Evolutionary conservation across 2,329 filamentous ascomycete species (phyloP).

Genomic region (Colletotrichum sp.): DNA sequence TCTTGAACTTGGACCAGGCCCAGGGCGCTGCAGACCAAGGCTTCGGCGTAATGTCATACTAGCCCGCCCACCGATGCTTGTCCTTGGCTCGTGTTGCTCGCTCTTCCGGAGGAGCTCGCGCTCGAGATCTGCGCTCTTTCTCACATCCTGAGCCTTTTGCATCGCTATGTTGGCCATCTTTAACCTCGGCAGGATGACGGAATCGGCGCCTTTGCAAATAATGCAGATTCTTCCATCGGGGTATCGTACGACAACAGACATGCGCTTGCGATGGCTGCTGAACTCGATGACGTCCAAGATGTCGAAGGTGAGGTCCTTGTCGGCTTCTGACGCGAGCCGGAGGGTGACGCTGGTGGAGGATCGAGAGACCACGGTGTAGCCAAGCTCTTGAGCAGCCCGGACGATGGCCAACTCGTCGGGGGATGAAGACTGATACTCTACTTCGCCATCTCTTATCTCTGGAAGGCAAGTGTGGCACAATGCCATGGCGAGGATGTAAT

Average conservation of each 20-base stretch:
- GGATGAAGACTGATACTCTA: conserved; percentile 87
- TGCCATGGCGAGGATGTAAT: conserved; percentile 84
- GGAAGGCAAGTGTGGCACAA: conserved; percentile 92
- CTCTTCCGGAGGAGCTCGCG: conserved; percentile 61
- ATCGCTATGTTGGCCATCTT: conserved; percentile 75
- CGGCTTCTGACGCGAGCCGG: conserved; percentile 42
- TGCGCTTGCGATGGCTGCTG: conserved; percentile 85
- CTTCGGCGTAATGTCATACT: conserved; percentile 57
- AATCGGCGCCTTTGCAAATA: conserved; percentile 92
- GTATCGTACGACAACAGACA: conserved; percentile 88
- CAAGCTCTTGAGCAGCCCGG: conserved; percentile 82
- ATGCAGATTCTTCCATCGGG: conserved; percentile 83
- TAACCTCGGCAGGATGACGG: conserved; percentile 78
- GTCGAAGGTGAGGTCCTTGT: conserved; percentile 70
- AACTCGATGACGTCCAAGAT: conserved; percentile 91
- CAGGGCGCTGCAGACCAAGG: conserved; percentile 32
- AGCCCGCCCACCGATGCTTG: conserved; percentile 60
- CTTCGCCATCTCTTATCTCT: conserved; percentile 73
- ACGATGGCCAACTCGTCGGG: conserved; percentile 91
- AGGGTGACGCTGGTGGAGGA: conserved; percentile 72
- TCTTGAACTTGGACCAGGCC: conserved; percentile 31
- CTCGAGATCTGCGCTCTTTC: conserved; percentile 66
- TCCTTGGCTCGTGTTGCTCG: conserved; percentile 58
- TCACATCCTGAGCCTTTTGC: conserved; percentile 73
- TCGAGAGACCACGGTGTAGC: conserved; percentile 77